A percentile compares a stretch with the other conserved stretches of the same genome.
phyloP scores from a whole-genome alignment of 805 yeast genomes.

The Jamesozyma spencerorum region DNA sequence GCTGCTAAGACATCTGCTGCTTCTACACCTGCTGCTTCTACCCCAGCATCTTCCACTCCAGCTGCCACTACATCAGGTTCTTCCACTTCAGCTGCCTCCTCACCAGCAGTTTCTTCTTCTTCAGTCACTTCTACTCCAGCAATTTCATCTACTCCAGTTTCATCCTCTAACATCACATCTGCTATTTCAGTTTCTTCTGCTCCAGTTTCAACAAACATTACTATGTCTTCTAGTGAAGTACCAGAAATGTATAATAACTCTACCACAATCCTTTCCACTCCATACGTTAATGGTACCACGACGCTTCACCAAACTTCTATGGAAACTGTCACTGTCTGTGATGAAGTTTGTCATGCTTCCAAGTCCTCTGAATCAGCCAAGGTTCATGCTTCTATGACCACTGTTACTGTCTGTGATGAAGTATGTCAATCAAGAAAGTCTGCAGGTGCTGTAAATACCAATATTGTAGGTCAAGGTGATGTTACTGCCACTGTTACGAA shows the following conservation, averaged over 20 bases:
- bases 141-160: neutral
- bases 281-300: neutral
- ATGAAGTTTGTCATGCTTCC: slow-evolving; percentile 8
- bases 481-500: slow-evolving; percentile 3
- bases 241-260: too few species aligned
- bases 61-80: slow-evolving; percentile 1
- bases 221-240: neutral
- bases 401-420: neutral
- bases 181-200: neutral
- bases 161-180: neutral
- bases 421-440: neutral
- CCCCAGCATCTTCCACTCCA: neutral
- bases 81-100: neutral
- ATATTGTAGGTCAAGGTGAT: too few species aligned
- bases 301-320: slow-evolving; percentile 1
- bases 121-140: neutral
- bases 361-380: slow-evolving; percentile 6
- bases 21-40: neutral
- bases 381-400: neutral
- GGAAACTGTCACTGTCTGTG: slow-evolving; percentile 9
- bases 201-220: neutral
- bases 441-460: neutral
- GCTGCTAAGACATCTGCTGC: neutral
- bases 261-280: too few species aligned
- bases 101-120: neutral